Percentiles rank a stretch among this genome's conserved stretches.
Evolutionary conservation across 306 rosid genomes (phyloP).

Genomic region (Urtica urens): DNA sequence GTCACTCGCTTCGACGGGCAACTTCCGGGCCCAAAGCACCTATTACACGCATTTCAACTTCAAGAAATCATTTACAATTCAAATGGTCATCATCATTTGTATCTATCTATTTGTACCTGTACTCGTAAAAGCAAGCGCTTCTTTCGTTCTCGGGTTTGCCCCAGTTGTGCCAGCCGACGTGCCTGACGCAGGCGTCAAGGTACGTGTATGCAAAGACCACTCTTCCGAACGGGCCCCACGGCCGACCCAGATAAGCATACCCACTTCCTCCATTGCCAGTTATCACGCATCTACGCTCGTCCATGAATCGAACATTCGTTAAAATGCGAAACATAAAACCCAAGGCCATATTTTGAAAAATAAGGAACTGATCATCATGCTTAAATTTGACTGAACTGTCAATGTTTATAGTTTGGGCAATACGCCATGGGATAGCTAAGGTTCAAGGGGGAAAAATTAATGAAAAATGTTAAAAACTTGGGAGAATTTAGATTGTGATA

Average conservation of each 20-base stretch:
- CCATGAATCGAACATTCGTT: too few species aligned
- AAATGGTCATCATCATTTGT: too few species aligned
- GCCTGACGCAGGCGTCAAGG: constrained; percentile 64
- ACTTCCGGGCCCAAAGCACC: constrained; percentile 77
- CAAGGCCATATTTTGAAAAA: too few species aligned
- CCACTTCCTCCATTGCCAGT: constrained; percentile 57
- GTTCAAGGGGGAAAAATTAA: too few species aligned
- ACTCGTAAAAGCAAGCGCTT: constrained; percentile 73
- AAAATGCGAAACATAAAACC: too few species aligned
- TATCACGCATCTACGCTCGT: constrained; percentile 56
- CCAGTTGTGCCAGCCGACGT: constrained; percentile 81
- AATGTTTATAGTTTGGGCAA: too few species aligned
- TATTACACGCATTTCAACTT: too few species aligned
- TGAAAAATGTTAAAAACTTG: too few species aligned
- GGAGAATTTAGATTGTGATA: too few species aligned
- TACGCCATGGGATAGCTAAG: too few species aligned
- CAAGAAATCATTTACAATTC: constrained; percentile 1
- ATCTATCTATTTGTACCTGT: constrained; percentile 40
- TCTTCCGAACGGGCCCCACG: constrained; percentile 94
- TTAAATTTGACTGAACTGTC: too few species aligned
- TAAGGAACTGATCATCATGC: too few species aligned
- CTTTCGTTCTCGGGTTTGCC: constrained; percentile 51
- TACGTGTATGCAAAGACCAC: constrained; percentile 69
- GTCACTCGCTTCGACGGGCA: constrained; percentile 43
- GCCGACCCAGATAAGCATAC: constrained; percentile 62